Evolutionary conservation across 805 yeast genomes (phyloP).

Genomic region (Yarrowia porcina): DNA sequence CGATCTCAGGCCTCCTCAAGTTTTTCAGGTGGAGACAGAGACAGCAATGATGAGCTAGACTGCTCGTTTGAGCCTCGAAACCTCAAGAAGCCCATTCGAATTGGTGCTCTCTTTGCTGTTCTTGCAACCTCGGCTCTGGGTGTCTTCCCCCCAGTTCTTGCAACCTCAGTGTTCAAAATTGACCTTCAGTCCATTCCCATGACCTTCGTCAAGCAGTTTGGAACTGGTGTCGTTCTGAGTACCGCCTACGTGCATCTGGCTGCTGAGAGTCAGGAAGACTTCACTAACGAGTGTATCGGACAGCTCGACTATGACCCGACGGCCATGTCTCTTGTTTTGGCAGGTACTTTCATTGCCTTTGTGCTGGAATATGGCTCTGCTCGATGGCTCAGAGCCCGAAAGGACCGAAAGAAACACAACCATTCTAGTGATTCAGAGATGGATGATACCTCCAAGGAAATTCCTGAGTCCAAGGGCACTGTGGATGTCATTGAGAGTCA

Average conservation of each 20-base stretch:
- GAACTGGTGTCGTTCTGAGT: slow-evolving; percentile 80
- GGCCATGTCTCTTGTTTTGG: slow-evolving; percentile 50
- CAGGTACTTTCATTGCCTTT: slow-evolving; percentile 48
- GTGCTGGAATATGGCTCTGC: slow-evolving; percentile 52
- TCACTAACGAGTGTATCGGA: slow-evolving; percentile 58
- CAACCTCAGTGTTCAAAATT: slow-evolving; percentile 30
- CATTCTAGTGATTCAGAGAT: neutral
- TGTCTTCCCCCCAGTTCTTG: slow-evolving; percentile 39
- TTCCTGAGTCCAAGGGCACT: neutral
- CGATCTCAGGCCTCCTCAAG: neutral
- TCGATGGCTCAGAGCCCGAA: slow-evolving; percentile 42
- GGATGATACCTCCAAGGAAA: neutral
- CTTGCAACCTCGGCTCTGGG: slow-evolving; percentile 41
- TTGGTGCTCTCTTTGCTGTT: slow-evolving; percentile 41
- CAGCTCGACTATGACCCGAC: slow-evolving; percentile 55
- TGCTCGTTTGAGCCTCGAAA: slow-evolving; percentile 30
- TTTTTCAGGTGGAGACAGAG: neutral
- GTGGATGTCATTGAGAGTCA: neutral
- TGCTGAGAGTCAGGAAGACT: slow-evolving; percentile 61
- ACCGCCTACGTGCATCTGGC: slow-evolving; percentile 76
- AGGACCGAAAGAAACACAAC: slow-evolving; percentile 25
- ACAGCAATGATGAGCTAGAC: neutral
- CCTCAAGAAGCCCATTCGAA: slow-evolving; percentile 37
- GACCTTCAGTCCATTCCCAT: slow-evolving; percentile 26
- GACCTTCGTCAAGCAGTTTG: slow-evolving; percentile 66